Evolutionary conservation across 768 basidiomycete genomes (phyloP).

Genomic region (Macrolepiota dolichaula): DNA sequence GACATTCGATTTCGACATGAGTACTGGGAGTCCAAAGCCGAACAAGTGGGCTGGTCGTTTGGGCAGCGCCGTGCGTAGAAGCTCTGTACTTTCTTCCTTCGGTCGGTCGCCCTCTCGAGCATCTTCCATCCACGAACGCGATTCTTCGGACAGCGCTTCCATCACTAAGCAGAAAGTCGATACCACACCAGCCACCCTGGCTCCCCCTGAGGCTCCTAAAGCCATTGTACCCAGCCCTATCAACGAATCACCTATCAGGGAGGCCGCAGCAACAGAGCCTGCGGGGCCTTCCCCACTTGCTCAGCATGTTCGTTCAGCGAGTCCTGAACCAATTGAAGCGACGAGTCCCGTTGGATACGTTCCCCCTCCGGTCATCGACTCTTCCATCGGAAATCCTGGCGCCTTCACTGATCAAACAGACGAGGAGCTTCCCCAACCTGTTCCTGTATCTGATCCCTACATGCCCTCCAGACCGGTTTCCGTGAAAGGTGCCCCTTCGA

Average conservation of each 20-base stretch:
- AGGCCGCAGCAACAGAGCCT: slow-evolving; percentile 38
- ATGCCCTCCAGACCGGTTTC: slow-evolving; percentile 16
- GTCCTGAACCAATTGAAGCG: slow-evolving; percentile 10
- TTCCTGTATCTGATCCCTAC: slow-evolving; percentile 27
- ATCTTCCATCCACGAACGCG: slow-evolving; percentile 21
- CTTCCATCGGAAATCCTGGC: slow-evolving; percentile 40
- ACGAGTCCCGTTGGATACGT: slow-evolving; percentile 29
- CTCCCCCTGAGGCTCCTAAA: slow-evolving; percentile 17
- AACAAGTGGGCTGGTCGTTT: slow-evolving; percentile 51
- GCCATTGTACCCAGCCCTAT: slow-evolving; percentile 54
- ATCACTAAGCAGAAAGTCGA: slow-evolving; percentile 23
- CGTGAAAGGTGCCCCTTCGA: slow-evolving; percentile 13
- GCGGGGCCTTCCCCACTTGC: slow-evolving; percentile 43
- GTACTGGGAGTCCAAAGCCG: slow-evolving; percentile 34
- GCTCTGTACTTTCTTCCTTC: slow-evolving; percentile 52
- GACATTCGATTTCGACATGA: slow-evolving; percentile 9
- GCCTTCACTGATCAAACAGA: slow-evolving; percentile 54
- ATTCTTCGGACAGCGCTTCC: slow-evolving; percentile 19
- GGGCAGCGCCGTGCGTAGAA: slow-evolving; percentile 56
- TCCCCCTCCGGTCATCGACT: slow-evolving; percentile 37
- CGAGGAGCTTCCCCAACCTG: slow-evolving; percentile 30
- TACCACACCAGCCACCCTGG: slow-evolving; percentile 18
- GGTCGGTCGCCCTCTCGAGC: slow-evolving; percentile 26
- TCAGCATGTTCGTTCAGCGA: slow-evolving; percentile 23
- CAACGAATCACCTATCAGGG: slow-evolving; percentile 63